Evolutionary conservation across 352 stramenopile genomes (phyloP).

Genomic region (Phytophthora hibernalis): DNA sequence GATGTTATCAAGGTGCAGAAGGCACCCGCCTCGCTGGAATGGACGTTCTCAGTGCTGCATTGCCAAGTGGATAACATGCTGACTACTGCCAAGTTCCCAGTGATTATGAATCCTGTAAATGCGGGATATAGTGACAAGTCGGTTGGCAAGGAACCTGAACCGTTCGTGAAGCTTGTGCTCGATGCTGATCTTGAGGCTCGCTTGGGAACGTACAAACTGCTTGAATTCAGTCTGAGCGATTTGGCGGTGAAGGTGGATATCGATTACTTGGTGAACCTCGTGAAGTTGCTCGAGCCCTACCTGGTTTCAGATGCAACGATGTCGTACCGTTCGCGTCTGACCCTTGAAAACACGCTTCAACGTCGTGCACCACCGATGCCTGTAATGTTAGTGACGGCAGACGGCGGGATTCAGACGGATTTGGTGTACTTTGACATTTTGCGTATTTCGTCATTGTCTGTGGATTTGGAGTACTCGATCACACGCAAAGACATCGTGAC

Average conservation of each 20-base stretch:
- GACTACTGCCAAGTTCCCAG: conserved; percentile 77
- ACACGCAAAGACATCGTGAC: conserved; percentile 86
- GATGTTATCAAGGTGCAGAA: conserved; percentile 85
- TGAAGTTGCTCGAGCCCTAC: conserved; percentile 84
- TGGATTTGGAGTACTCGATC: conserved; percentile 88
- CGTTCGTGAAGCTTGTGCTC: conserved; percentile 76
- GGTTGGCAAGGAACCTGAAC: conserved; percentile 60
- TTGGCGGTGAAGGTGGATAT: conserved; percentile 85
- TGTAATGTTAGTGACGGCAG: conserved; percentile 54
- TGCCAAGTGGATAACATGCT: conserved; percentile 90
- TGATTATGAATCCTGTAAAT: conserved; percentile 84
- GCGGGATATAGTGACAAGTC: conserved; percentile 82
- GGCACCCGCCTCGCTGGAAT: conserved; percentile 69
- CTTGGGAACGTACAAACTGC: conserved; percentile 83
- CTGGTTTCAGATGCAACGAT: conserved; percentile 75
- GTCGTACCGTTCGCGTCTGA: conserved; percentile 61
- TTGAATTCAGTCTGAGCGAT: conserved; percentile 77
- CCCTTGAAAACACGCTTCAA: conserved; percentile 66
- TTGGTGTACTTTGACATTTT: conserved; percentile 87
- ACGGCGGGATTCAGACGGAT: conserved; percentile 78
- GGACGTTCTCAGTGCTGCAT: conserved; percentile 81
- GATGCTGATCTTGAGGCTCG: conserved; percentile 79
- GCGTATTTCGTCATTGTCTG: conserved; percentile 69
- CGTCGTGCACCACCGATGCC: conserved; percentile 70
- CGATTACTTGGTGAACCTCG: conserved; percentile 84